A percentile compares a stretch with the other conserved stretches of the same genome.
These are phyloP conservation scores for Globisporangium solare DNA, from an alignment of 352 stramenopile genomes.

Conservation along the genomic window DNA sequence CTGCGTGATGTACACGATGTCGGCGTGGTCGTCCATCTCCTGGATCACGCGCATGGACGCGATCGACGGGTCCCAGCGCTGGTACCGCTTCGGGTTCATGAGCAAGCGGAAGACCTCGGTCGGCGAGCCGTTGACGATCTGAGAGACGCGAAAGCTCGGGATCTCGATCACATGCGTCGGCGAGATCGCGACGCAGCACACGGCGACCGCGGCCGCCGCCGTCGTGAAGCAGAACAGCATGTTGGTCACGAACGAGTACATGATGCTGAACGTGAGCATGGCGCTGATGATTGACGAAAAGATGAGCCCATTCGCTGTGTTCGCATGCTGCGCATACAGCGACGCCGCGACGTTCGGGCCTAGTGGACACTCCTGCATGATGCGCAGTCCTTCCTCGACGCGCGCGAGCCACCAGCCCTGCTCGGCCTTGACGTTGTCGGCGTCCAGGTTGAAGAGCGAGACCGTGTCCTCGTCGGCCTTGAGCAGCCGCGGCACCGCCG, in stretches of 20 bases:
- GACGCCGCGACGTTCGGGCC: slow-evolving; percentile 76
- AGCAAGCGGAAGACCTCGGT: slow-evolving; percentile 80
- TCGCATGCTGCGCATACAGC: slow-evolving; percentile 75
- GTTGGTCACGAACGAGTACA: slow-evolving; percentile 82
- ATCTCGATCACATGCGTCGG: slow-evolving; percentile 74
- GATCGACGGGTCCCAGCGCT: slow-evolving; percentile 77
- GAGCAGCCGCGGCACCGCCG: slow-evolving; percentile 49
- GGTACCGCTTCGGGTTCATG: slow-evolving; percentile 83
- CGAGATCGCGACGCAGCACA: slow-evolving; percentile 70
- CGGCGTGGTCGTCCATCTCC: slow-evolving; percentile 84
- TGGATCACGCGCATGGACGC: slow-evolving; percentile 81
- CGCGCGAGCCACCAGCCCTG: slow-evolving; percentile 83
- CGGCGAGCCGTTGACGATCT: slow-evolving; percentile 80
- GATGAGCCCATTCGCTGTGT: slow-evolving; percentile 73
- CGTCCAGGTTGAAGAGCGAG: slow-evolving; percentile 84
- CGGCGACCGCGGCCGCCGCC: slow-evolving; percentile 51
- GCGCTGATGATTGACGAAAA: slow-evolving; percentile 57
- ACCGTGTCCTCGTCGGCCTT: slow-evolving; percentile 82
- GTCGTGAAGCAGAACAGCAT: slow-evolving; percentile 78
- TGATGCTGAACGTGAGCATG: slow-evolving; percentile 78
- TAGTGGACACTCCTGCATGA: slow-evolving; percentile 86
- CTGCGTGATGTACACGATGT: slow-evolving; percentile 86
- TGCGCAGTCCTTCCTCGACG: slow-evolving; percentile 71
- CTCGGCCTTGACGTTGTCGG: slow-evolving; percentile 76
- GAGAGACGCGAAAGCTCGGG: slow-evolving; percentile 75